Base-by-base conservation (phyloP, 2,329 filamentous ascomycete genomes). In the Endocalyx cinctus region DNA sequence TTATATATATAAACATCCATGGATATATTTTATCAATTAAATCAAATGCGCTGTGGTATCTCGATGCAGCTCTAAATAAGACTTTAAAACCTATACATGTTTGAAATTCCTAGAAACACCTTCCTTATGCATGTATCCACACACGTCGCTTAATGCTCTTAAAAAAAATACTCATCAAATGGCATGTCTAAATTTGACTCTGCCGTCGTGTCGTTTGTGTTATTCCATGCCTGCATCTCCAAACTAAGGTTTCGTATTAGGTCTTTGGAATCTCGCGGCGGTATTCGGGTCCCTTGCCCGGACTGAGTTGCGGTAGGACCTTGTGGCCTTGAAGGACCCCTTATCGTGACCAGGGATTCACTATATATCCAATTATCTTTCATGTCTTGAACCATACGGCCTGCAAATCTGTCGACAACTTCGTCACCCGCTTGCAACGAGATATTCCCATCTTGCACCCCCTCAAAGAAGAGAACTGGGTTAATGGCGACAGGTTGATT, bases 301-400 rank as follows among this genome's bases (percentile, higher is more conserved):
- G 57, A 53, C 31, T 66, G 60, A 13, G 58, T 60, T 16, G 51
- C 47, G 5, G 48, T 37, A 6, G 54, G 48, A 10, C 48, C 52
- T 10, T 47, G 48, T 7, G 43, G 47, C 32, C 54, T 59, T 3
- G 54, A 56, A 5, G 64, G 62, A 4, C 56, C 59, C 35, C 57
- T 63, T 16, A 69, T 57, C 0, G 54, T 60, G 10, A 70, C 58
- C 4, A 38, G 51, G 2, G 49, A 45, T 4, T 45, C 49, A 4
- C 51, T 50, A 1, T 55, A 46, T 6, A 58, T 37, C 72, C 72
- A 75, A 26, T 63, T 67, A 27, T 57, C 60, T 4, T 52, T 51
- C 10, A 73, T 60, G 26, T 75, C 70, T 7, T 59, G 55, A 5
- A 60, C 34, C 23, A 75, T 67, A 30, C 61, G 60, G 12, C 58